Conservation (phyloP, 352 stramenopile species). For the Bremia lactucae region DNA sequence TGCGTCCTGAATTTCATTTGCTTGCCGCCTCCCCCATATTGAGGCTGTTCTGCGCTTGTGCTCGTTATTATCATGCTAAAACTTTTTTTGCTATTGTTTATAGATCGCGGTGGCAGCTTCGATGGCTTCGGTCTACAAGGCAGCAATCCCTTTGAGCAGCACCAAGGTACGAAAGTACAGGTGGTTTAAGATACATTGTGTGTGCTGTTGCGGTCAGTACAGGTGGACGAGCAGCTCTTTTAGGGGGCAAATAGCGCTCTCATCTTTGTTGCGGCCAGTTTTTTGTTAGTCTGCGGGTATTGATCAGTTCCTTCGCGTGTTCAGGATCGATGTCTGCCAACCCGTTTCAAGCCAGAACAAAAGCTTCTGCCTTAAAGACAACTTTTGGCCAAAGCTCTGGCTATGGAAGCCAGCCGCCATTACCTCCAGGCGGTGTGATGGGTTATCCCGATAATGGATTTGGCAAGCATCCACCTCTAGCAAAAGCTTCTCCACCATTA, state of each 20-base stretch:
- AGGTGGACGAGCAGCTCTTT: constrained; percentile 1
- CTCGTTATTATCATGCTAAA: too few species aligned
- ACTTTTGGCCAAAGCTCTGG: constrained; percentile 30
- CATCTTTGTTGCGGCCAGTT: constrained; percentile 1
- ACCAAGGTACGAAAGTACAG: constrained; percentile 28
- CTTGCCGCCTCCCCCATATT: too few species aligned
- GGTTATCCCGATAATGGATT: constrained; percentile 9
- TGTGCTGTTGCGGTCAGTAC: constrained; percentile 4
- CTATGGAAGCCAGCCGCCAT: constrained; percentile 15
- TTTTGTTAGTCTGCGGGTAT: constrained; percentile 18
- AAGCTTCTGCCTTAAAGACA: constrained; percentile 6
- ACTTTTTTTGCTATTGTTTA: not conserved
- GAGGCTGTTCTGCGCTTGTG: too few species aligned
- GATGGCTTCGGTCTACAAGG: constrained; percentile 13
- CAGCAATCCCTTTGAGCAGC: constrained; percentile 27
- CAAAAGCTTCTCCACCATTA: constrained; percentile 3
- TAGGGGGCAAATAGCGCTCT: not conserved
- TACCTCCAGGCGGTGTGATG: constrained; percentile 16
- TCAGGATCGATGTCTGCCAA: constrained; percentile 22
- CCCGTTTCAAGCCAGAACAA: constrained; percentile 19
- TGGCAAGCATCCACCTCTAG: constrained; percentile 10
- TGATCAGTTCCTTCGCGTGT: constrained; percentile 26
- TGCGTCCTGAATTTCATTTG: constrained; percentile 8
- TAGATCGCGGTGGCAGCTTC: constrained; percentile 14
- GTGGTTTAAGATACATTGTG: constrained; percentile 1